Conservation (phyloP, 2,329 filamentous ascomycete species). For the Fusarium napiforme region DNA sequence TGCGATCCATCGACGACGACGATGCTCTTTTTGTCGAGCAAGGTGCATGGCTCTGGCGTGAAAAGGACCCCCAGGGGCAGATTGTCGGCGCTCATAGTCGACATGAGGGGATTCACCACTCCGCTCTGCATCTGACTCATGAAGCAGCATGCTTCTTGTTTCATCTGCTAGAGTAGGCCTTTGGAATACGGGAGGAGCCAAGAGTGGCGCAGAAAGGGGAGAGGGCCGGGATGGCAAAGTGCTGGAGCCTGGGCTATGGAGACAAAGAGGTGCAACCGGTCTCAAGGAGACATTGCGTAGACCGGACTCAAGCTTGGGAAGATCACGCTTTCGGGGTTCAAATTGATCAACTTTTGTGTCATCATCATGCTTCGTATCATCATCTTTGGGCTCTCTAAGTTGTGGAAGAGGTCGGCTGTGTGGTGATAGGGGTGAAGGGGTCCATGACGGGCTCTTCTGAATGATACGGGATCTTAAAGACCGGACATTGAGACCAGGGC, state of each 20-base stretch:
- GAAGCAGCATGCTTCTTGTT: conserved; percentile 29
- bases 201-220: conserved; percentile 39
- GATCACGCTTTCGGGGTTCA: conserved; percentile 16
- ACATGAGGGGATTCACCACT: not conserved
- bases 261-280: conserved; percentile 26
- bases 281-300: conserved; percentile 24
- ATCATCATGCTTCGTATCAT: conserved; percentile 31
- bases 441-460: conserved; percentile 40
- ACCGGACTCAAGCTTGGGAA: conserved; percentile 11
- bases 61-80: conserved; percentile 26
- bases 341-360: conserved; percentile 27
- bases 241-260: conserved; percentile 11
- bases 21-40: conserved; percentile 37
- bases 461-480: conserved; percentile 18
- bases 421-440: conserved; percentile 37
- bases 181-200: conserved; percentile 10
- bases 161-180: conserved; percentile 36
- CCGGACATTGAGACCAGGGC: conserved; percentile 21
- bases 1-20: conserved; percentile 35
- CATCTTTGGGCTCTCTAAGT: conserved; percentile 32
- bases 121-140: conserved; percentile 7
- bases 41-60: conserved; percentile 39
- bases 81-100: conserved; percentile 33
- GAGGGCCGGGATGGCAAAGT: conserved; percentile 17
- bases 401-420: conserved; percentile 26